These are phyloP conservation scores for Nidularia pulvinata DNA, from an alignment of 768 basidiomycete species.

Conservation along the genomic window DNA sequence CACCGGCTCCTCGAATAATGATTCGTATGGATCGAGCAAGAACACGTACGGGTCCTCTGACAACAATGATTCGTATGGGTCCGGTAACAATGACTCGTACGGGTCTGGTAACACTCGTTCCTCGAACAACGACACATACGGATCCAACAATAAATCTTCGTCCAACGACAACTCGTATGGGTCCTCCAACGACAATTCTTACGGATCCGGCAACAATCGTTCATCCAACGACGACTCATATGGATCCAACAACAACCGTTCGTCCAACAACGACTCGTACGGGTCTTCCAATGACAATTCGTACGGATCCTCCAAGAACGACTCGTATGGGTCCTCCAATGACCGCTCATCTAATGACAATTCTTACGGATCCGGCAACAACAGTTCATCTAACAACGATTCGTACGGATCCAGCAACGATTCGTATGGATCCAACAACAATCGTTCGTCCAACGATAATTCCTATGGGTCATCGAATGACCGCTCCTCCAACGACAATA, in stretches of 20 bases:
- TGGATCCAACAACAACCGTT: slow-evolving; percentile 15
- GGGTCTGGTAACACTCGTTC: neutral
- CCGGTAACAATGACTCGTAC: slow-evolving; percentile 10
- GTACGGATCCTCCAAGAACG: neutral
- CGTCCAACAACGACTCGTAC: slow-evolving; percentile 8
- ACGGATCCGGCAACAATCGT: slow-evolving; percentile 10
- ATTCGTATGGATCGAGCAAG: slow-evolving; percentile 13
- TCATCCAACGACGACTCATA: slow-evolving; percentile 5
- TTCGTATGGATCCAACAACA: slow-evolving; percentile 13
- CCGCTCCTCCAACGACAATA: slow-evolving; percentile 5
- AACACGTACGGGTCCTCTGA: slow-evolving; percentile 10
- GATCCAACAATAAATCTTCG: slow-evolving; percentile 12
- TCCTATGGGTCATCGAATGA: slow-evolving; percentile 21
- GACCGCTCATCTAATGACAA: slow-evolving; percentile 1
- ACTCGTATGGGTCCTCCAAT: slow-evolving; percentile 17
- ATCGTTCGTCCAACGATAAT: slow-evolving; percentile 8
- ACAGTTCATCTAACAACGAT: slow-evolving; percentile 1
- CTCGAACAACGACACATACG: neutral
- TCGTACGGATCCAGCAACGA: slow-evolving; percentile 1
- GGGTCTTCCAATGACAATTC: slow-evolving; percentile 3
- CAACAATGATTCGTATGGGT: slow-evolving; percentile 8
- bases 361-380: neutral
- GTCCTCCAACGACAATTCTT: neutral
- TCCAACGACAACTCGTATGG: neutral
- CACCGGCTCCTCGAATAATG: neutral